phyloP scores from a whole-genome alignment of 2,329 filamentous ascomycete species.

The Penicillium sp. region DNA sequence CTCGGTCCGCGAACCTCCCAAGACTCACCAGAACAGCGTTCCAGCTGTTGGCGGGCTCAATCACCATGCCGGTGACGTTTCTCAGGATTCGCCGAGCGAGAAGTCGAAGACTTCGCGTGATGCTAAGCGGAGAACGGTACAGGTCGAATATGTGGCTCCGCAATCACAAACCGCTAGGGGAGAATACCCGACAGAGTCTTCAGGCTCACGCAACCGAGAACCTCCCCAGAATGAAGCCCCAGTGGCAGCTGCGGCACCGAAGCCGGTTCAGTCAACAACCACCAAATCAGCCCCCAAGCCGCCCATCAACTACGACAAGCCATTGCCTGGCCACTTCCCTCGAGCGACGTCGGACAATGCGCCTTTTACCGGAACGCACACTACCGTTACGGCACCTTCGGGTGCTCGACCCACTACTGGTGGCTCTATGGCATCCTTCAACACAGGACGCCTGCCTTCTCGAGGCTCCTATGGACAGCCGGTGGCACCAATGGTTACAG shows the following conservation, averaged over 20 bases:
- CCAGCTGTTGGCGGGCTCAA: constrained; percentile 59
- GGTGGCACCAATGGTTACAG: constrained; percentile 78
- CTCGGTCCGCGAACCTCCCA: constrained; percentile 84
- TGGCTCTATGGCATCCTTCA: constrained; percentile 69
- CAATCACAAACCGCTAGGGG: constrained; percentile 80
- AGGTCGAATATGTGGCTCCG: constrained; percentile 95
- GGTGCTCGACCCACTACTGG: constrained; percentile 71
- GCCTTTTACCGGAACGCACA: constrained; percentile 47
- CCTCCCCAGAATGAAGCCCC: constrained; percentile 10
- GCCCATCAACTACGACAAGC: constrained; percentile 29
- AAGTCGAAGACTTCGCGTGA: constrained; percentile 69
- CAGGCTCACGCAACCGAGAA: constrained; percentile 15
- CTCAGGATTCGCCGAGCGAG: constrained; percentile 61
- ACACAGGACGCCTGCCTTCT: constrained; percentile 63
- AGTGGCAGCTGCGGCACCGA: constrained; percentile 6
- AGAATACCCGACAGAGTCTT: constrained; percentile 34
- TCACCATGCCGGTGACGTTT: constrained; percentile 72
- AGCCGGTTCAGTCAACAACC: constrained; percentile 6
- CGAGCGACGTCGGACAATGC: constrained; percentile 59
- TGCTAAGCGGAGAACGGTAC: constrained; percentile 88
- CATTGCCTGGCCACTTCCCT: constrained; percentile 51
- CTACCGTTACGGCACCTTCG: constrained; percentile 41
- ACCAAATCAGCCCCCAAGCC: constrained; percentile 8
- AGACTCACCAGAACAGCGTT: constrained; percentile 54
- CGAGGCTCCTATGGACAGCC: constrained; percentile 84